These are phyloP conservation scores for Verticillium dahliae DNA, from an alignment of 2,329 filamentous ascomycete species.

Conservation along the genomic window DNA sequence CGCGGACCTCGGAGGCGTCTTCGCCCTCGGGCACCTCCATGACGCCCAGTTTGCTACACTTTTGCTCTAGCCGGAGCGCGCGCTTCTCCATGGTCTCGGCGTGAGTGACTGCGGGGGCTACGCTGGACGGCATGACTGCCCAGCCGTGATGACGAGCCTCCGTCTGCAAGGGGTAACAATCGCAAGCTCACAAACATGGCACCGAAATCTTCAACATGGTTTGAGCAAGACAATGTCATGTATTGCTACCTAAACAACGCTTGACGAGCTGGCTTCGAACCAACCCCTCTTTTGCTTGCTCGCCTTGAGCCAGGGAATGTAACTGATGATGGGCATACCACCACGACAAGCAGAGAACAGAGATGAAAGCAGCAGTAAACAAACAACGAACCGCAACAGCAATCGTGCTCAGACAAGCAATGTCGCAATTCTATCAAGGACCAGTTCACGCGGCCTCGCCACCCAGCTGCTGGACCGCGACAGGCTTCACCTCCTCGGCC, in stretches of 20 bases:
- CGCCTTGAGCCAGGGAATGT: slow-evolving; percentile 8
- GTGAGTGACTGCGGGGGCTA: too few relatives aligned
- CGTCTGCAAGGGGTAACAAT: too few relatives aligned
- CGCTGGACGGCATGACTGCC: too few relatives aligned
- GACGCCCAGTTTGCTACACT: too few relatives aligned
- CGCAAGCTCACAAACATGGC: too few relatives aligned
- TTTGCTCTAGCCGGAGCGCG: too few relatives aligned
- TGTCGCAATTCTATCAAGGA: neutral
- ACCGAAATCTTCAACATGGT: neutral
- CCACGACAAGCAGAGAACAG: slow-evolving; percentile 3
- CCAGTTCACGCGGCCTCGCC: slow-evolving; percentile 6
- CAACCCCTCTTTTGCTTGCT: neutral
- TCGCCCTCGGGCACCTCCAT: too few relatives aligned
- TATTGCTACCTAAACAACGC: slow-evolving; percentile 12
- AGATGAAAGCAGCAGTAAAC: slow-evolving; percentile 1
- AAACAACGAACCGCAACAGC: neutral
- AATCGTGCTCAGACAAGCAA: neutral
- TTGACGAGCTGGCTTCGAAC: slow-evolving; percentile 5
- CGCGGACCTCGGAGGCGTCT: too few relatives aligned
- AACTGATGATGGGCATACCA: slow-evolving; percentile 6
- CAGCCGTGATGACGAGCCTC: too few relatives aligned
- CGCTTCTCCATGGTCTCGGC: too few relatives aligned
- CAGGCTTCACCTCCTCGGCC: slow-evolving; percentile 26
- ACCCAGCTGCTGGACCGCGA: slow-evolving; percentile 23
- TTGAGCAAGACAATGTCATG: slow-evolving; percentile 9